Base-by-base conservation (phyloP, 2,329 filamentous ascomycete species). In the Dothideomycetidae sp. region DNA sequence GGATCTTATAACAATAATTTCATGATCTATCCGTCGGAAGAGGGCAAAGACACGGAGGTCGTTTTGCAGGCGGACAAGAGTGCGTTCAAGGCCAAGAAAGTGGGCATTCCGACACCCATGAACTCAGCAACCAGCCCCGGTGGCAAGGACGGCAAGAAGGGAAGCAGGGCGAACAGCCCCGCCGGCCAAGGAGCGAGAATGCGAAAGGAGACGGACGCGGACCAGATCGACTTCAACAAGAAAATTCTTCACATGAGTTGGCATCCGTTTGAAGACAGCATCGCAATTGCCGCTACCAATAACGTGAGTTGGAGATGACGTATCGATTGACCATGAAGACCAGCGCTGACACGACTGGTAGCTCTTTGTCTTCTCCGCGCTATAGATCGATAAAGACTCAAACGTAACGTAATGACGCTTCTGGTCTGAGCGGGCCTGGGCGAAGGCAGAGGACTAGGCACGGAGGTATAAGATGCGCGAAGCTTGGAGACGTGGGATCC, bases 1-100 rank as follows among this genome's bases (percentile, higher is more conserved):
- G 90, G 90, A 50, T 94, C 85, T 57, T 98, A 98, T 69, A 98
- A 98, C 71, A 98, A 98, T 67, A 98, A 98, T 66, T 96, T 98
- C 69, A 98, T 98, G 90, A 98, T 98, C 55, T 98, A 96, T 59
- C 90, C 90, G 3, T 90, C 86, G 16, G 88, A 96, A 53, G 82
- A 86, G 5, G 83, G 88, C 48, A 92, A 92, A 64, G 90, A 98
- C 57, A 88, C 88, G 3, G 90, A 98, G 60, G 86, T 98, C 33
- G 90, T 98, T 32, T 67, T 98, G 40, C 90, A 98, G 60, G 90
- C 90, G 28, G 90, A 98, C 59, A 98, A 98, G 67, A 93, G 85
- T 40, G 90, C 90, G 9, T 98, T 98, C 75, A 98, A 98, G 66
- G 90, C 90, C 23, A 98, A 98, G 77, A 98, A 96, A 69, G 88